phyloP scores from a whole-genome alignment of 345 rosid species.

The Isatis tinctoria region DNA sequence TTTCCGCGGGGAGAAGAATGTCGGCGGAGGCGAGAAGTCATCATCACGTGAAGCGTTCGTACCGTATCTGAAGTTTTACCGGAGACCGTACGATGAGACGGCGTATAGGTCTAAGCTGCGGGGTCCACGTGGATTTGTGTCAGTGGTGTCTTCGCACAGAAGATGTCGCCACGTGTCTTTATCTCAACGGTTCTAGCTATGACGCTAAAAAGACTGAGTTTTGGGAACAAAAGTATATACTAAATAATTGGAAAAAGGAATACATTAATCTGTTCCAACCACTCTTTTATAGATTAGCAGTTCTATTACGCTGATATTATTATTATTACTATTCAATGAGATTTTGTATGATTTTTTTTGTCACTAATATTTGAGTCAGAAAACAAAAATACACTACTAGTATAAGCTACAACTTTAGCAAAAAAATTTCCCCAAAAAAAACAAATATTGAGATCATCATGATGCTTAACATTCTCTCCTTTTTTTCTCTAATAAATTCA shows the following conservation, averaged over 20 bases:
- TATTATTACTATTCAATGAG: background rate
- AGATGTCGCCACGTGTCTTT: slow-evolving; percentile 77
- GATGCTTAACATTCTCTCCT: background rate
- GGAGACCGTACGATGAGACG: slow-evolving; percentile 92
- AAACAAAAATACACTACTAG: no score
- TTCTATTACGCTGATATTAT: background rate
- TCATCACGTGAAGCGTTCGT: slow-evolving; percentile 71
- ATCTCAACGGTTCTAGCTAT: slow-evolving; percentile 74
- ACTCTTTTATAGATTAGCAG: background rate
- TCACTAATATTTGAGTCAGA: no score
- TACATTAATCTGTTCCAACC: background rate
- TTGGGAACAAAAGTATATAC: slow-evolving; percentile 23
- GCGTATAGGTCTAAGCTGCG: slow-evolving; percentile 81
- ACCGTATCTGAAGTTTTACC: slow-evolving; percentile 67
- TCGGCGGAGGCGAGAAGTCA: slow-evolving; percentile 47
- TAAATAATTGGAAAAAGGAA: background rate
- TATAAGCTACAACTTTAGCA: background rate
- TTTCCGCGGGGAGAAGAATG: slow-evolving; percentile 61
- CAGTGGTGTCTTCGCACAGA: slow-evolving; percentile 67
- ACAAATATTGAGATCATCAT: background rate
- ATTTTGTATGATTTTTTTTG: background rate
- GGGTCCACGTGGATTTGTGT: slow-evolving; percentile 89
- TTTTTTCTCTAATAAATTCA: background rate
- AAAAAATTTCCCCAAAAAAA: background rate
- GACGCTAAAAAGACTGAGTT: background rate